These are phyloP conservation scores for Megacollybia marginata DNA, from an alignment of 768 basidiomycete genomes.

Conservation along the genomic window DNA sequence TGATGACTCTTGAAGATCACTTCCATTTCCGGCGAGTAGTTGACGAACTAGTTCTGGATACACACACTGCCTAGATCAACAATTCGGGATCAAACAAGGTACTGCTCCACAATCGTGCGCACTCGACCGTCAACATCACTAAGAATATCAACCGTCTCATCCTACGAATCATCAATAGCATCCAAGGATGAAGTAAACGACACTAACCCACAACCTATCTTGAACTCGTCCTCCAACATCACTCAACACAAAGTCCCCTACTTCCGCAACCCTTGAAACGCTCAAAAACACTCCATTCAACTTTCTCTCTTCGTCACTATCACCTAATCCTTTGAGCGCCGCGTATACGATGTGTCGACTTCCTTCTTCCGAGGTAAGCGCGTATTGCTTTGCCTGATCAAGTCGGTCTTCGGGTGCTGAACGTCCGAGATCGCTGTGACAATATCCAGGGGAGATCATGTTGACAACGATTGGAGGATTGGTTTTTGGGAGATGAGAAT, in stretches of 20 bases:
- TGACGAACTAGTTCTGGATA: too few species aligned
- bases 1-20: too few species aligned
- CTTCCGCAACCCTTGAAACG: conserved; percentile 5
- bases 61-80: too few species aligned
- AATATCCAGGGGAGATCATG: conserved; percentile 22
- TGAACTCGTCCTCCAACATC: conserved; percentile 20
- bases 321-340: conserved; percentile 13
- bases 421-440: conserved; percentile 17
- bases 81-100: background rate
- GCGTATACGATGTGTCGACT: conserved; percentile 25
- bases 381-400: conserved; percentile 3
- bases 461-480: conserved; percentile 15
- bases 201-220: conserved; percentile 26
- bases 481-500: conserved; percentile 9
- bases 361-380: conserved; percentile 20
- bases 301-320: conserved; percentile 16
- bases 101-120: background rate
- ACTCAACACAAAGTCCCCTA: conserved; percentile 25
- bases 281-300: conserved; percentile 1
- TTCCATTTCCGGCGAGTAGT: too few species aligned
- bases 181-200: background rate
- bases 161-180: conserved; percentile 6
- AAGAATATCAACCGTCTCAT: conserved; percentile 19
- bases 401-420: background rate
- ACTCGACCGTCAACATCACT: background rate